Conservation (phyloP, 1,284 basidiomycete species). For the Rhodotorula sp. region DNA sequence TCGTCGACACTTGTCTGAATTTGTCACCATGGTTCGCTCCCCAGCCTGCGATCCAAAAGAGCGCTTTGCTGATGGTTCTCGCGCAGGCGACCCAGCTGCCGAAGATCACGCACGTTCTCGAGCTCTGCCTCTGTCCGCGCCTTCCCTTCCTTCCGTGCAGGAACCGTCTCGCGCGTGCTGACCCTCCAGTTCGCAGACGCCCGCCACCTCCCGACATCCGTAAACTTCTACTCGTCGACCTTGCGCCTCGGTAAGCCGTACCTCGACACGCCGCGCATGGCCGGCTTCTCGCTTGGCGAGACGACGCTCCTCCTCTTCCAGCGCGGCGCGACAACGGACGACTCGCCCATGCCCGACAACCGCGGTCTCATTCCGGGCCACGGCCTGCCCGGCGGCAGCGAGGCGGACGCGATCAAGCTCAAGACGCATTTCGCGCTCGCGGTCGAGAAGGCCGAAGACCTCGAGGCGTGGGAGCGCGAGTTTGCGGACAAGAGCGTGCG, state of each 20-base stretch:
- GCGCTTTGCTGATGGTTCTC: neutral
- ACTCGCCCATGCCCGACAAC: neutral
- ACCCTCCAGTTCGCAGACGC: slow-evolving; percentile 4
- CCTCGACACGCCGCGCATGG: slow-evolving; percentile 21
- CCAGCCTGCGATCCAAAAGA: accelerated
- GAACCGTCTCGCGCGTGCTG: neutral
- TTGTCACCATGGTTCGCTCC: neutral
- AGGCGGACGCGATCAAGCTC: slow-evolving; percentile 1
- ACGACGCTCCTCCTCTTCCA: slow-evolving; percentile 36
- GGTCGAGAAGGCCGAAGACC: slow-evolving; percentile 26
- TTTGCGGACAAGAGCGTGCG: slow-evolving; percentile 12
- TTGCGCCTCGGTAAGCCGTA: slow-evolving; percentile 30
- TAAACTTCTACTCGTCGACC: slow-evolving; percentile 27
- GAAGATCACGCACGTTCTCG: slow-evolving; percentile 35
- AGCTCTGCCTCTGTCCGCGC: slow-evolving; percentile 31
- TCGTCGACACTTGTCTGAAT: no score
- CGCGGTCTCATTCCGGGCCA: slow-evolving; percentile 24
- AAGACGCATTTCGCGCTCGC: slow-evolving; percentile 35
- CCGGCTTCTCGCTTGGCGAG: slow-evolving; percentile 27
- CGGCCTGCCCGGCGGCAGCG: slow-evolving; percentile 1
- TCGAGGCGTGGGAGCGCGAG: slow-evolving; percentile 27
- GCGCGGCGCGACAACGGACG: slow-evolving; percentile 14
- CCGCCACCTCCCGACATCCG: slow-evolving; percentile 13
- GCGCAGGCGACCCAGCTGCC: slow-evolving; percentile 18
- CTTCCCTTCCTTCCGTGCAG: neutral